A percentile compares a stretch with the other conserved stretches of the same genome.
Evolutionary conservation across 345 rosid genomes (phyloP).

Genomic region (Eucalyptus guilfoylei): DNA sequence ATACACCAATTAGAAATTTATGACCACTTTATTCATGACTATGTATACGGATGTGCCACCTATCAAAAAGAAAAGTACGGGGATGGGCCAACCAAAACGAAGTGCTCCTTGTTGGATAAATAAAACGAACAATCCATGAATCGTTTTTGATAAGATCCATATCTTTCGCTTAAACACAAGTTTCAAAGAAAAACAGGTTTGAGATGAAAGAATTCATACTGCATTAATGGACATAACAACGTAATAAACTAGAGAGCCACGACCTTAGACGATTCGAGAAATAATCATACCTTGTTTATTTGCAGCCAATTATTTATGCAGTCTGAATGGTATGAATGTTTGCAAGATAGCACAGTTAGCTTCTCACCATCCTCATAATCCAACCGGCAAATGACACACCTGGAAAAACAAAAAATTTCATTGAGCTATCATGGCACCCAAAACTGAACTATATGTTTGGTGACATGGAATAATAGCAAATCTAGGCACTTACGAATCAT

Average conservation of each 20-base stretch:
- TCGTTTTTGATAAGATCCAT: background rate
- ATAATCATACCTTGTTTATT: slow-evolving; percentile 65
- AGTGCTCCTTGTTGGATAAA: background rate
- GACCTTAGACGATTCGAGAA: background rate
- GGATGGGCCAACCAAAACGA: background rate
- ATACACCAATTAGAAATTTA: background rate
- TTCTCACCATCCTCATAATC: slow-evolving; percentile 86
- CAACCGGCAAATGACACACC: slow-evolving; percentile 86
- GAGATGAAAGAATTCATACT: background rate
- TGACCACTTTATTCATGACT: background rate
- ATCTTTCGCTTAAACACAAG: background rate
- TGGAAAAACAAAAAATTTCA: slow-evolving; percentile 7
- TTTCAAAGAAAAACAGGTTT: background rate
- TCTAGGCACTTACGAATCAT: slow-evolving; percentile 62
- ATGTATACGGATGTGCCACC: background rate
- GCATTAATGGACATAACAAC: background rate
- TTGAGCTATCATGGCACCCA: background rate
- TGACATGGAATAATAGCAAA: background rate
- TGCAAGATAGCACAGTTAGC: slow-evolving; percentile 78
- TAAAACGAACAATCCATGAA: background rate
- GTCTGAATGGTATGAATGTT: slow-evolving; percentile 86
- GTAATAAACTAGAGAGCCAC: background rate
- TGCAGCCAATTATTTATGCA: slow-evolving; percentile 95
- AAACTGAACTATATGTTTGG: background rate
- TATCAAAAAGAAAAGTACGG: background rate